These are phyloP conservation scores for Helotiales sp. DNA, from an alignment of 2,329 filamentous ascomycete genomes.

Conservation along the genomic window DNA sequence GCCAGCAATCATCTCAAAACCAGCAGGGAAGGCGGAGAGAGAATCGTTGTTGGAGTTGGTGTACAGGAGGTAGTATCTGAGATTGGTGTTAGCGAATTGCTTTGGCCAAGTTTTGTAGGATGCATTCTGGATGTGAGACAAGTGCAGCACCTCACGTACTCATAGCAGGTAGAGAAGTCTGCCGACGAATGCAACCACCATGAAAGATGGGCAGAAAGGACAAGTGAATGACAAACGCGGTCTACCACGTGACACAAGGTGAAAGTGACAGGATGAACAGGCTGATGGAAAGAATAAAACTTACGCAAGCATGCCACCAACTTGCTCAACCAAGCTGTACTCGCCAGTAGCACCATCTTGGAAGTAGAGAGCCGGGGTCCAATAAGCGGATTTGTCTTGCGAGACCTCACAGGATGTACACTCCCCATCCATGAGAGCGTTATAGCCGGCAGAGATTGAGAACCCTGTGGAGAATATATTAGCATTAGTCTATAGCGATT, in stretches of 20 bases:
- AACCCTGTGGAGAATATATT: slow-evolving; percentile 55
- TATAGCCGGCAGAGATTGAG: slow-evolving; percentile 53
- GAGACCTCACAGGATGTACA: slow-evolving; percentile 66
- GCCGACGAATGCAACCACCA: background rate
- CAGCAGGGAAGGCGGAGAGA: slow-evolving; percentile 71
- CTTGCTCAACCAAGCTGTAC: slow-evolving; percentile 66
- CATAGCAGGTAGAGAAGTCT: background rate
- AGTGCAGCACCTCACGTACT: too few species aligned
- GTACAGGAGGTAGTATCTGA: slow-evolving; percentile 84
- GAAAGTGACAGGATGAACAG: background rate
- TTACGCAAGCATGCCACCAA: slow-evolving; percentile 84
- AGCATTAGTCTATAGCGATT: background rate
- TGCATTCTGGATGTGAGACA: background rate
- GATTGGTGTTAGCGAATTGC: slow-evolving; percentile 18
- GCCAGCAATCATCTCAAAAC: slow-evolving; percentile 83
- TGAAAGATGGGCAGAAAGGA: too few species aligned
- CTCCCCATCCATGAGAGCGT: slow-evolving; percentile 57
- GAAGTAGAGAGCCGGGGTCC: slow-evolving; percentile 61
- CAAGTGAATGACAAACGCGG: background rate
- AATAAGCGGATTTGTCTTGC: slow-evolving; percentile 66
- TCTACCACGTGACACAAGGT: background rate
- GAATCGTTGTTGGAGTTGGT: slow-evolving; percentile 53
- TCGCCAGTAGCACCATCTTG: slow-evolving; percentile 39
- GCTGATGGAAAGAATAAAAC: slow-evolving; percentile 38
- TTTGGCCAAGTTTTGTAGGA: background rate